A percentile compares a stretch with the other conserved stretches of the same genome.
phyloP scores from a whole-genome alignment of 2,329 filamentous ascomycete genomes.

The Stagonosporopsis tanaceti region DNA sequence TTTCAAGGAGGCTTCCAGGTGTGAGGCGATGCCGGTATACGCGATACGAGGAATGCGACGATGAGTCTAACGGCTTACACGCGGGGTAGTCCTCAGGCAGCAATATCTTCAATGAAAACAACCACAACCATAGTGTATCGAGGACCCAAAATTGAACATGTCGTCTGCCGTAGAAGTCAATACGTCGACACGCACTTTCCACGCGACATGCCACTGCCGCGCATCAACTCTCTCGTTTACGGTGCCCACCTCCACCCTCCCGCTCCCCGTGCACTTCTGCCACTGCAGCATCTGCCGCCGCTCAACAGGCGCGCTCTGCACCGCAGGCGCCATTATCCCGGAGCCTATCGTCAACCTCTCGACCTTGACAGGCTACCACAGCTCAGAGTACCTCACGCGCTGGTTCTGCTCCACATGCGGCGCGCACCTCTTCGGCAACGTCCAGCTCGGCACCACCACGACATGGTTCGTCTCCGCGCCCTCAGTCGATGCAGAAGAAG shows the following conservation, averaged over 20 bases:
- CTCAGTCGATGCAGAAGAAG: slow-evolving; percentile 38
- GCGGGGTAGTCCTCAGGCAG: neutral
- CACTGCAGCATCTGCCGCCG: slow-evolving; percentile 62
- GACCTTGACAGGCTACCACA: slow-evolving; percentile 50
- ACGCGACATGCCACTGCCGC: slow-evolving; percentile 18
- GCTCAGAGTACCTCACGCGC: slow-evolving; percentile 52
- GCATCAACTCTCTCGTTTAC: slow-evolving; percentile 45
- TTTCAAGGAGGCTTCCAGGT: neutral
- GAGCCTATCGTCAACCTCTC: slow-evolving; percentile 29
- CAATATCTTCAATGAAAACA: neutral
- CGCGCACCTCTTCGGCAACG: slow-evolving; percentile 47
- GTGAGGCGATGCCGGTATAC: neutral
- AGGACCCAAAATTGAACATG: neutral
- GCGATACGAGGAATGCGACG: slow-evolving; percentile 6
- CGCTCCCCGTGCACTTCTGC: slow-evolving; percentile 55
- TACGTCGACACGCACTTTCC: slow-evolving; percentile 1
- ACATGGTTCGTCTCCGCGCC: slow-evolving; percentile 36
- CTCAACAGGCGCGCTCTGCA: slow-evolving; percentile 57
- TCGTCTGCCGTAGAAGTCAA: neutral
- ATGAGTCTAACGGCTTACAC: neutral
- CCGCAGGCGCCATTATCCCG: slow-evolving; percentile 55
- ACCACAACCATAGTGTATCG: neutral
- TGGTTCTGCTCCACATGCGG: slow-evolving; percentile 63
- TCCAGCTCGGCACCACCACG: neutral
- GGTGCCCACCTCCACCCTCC: slow-evolving; percentile 46